Evolutionary conservation across 202 grass and related monocot species (phyloP).

Genomic region (Digitaria exilis): DNA sequence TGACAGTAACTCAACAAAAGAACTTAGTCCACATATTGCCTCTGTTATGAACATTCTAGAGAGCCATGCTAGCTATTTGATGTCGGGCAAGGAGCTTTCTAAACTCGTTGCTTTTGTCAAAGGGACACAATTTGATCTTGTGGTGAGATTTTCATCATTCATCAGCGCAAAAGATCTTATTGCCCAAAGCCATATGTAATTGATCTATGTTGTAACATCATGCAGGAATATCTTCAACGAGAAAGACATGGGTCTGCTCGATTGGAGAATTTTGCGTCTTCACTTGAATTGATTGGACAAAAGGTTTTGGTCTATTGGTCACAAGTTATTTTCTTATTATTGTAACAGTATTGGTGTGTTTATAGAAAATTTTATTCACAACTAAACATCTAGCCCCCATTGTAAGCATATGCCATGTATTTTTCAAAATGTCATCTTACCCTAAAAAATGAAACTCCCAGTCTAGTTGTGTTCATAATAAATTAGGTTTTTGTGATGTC

Average conservation of each 20-base stretch:
- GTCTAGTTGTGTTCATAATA: neutral
- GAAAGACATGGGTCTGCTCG: constrained; percentile 85
- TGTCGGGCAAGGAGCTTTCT: constrained; percentile 99
- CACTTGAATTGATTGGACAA: constrained; percentile 95
- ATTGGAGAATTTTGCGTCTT: constrained; percentile 97
- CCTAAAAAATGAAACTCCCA: constrained; percentile 8
- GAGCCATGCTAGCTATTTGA: constrained; percentile 94
- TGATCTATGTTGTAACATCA: constrained; percentile 27
- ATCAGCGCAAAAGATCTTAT: constrained; percentile 12
- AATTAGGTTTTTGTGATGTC: neutral
- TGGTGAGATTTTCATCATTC: constrained; percentile 62
- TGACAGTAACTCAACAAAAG: constrained; percentile 75
- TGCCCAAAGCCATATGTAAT: constrained; percentile 41
- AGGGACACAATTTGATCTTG: constrained; percentile 99
- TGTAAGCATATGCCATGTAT: neutral
- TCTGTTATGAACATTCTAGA: constrained; percentile 99
- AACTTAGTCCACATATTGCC: constrained; percentile 92
- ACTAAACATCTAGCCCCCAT: neutral
- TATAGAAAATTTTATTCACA: neutral
- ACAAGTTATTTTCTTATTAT: neutral
- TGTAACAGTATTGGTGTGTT: neutral
- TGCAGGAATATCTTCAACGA: constrained; percentile 98
- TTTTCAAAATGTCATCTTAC: neutral
- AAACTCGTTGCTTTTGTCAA: constrained; percentile 99
- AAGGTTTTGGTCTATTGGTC: constrained; percentile 61